phyloP scores from a whole-genome alignment of 164 flowering plant species.

The Litsea cubeba region DNA sequence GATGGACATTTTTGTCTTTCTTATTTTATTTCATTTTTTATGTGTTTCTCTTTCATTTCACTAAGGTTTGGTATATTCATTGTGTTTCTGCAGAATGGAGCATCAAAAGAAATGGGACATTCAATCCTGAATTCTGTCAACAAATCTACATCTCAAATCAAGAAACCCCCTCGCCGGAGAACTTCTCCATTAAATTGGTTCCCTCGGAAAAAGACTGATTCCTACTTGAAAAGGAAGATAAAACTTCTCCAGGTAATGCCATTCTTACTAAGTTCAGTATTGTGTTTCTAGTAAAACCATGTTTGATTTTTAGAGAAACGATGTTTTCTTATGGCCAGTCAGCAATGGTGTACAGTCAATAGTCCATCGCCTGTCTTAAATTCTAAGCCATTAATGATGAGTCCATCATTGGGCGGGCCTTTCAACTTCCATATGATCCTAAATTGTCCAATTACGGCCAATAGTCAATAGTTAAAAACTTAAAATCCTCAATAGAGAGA shows the following conservation, averaged over 20 bases:
- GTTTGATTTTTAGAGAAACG: neutral
- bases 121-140: conserved; percentile 48
- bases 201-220: conserved; percentile 78
- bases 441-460: too few relatives aligned
- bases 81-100: conserved; percentile 39
- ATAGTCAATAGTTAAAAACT: too few relatives aligned
- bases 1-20: too few relatives aligned
- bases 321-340: too few relatives aligned
- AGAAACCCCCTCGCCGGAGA: conserved; percentile 62
- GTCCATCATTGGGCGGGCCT: too few relatives aligned
- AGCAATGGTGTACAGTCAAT: too few relatives aligned
- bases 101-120: conserved; percentile 34
- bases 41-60: neutral
- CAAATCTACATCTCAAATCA: conserved; percentile 60
- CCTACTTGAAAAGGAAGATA: conserved; percentile 80
- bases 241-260: conserved; percentile 66
- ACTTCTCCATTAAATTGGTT: conserved; percentile 83
- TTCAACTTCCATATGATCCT: too few relatives aligned
- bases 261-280: neutral
- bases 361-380: too few relatives aligned
- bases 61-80: neutral
- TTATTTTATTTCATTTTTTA: neutral
- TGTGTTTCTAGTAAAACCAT: neutral
- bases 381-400: too few relatives aligned
- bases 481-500: too few relatives aligned